Conservation (phyloP, 306 rosid genomes). For the Trifolium fragiferum region DNA sequence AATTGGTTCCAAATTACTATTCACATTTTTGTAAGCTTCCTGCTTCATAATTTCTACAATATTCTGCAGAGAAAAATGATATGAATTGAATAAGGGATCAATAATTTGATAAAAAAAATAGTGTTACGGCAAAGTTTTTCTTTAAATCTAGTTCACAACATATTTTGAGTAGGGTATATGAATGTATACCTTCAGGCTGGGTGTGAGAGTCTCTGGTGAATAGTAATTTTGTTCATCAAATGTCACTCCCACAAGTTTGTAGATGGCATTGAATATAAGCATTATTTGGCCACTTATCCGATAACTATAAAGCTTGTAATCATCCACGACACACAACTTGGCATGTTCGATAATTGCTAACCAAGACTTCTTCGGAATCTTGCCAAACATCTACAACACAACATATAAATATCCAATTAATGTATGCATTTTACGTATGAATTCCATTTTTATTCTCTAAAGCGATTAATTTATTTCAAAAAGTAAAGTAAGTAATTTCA, state of each 20-base stretch:
- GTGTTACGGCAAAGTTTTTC: not conserved
- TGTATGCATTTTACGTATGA: not conserved
- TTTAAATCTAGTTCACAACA: not conserved
- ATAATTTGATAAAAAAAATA: constrained; percentile 20
- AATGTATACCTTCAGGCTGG: constrained; percentile 39
- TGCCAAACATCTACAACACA: constrained; percentile 55
- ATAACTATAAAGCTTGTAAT: constrained; percentile 44
- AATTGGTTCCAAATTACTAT: constrained; percentile 30
- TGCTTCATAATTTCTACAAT: constrained; percentile 50
- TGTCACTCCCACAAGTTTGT: constrained; percentile 55
- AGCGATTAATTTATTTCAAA: not conserved
- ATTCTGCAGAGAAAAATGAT: constrained; percentile 42
- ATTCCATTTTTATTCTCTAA: not conserved
- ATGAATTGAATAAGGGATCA: not conserved
- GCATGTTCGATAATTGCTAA: constrained; percentile 58
- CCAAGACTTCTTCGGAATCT: constrained; percentile 52
- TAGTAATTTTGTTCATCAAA: constrained; percentile 35
- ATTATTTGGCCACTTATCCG: constrained; percentile 16
- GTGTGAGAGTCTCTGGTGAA: constrained; percentile 41
- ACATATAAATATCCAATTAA: constrained; percentile 23
- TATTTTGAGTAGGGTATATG: not conserved
- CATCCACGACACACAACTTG: constrained; percentile 44
- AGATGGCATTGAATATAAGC: constrained; percentile 55
- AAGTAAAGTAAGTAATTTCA: not conserved
- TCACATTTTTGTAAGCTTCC: constrained; percentile 46